A percentile compares a stretch with the other conserved stretches of the same genome.
These are phyloP conservation scores for Talaromyces sp. DNA, from an alignment of 2,329 filamentous ascomycete species.

Conservation along the genomic window DNA sequence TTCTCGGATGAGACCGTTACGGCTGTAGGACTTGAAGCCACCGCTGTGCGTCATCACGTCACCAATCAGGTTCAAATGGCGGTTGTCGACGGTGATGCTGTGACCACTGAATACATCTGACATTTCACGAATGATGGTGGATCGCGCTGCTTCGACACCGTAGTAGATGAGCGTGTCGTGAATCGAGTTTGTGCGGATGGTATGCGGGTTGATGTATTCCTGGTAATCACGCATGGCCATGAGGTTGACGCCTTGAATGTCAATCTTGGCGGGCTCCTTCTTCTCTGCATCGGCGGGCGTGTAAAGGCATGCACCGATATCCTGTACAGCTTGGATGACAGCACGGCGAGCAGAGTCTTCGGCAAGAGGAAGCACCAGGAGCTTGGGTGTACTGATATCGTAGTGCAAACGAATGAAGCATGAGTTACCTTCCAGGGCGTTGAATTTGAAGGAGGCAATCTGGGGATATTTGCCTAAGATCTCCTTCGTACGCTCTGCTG, in stretches of 20 bases:
- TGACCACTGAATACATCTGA: constrained; percentile 81
- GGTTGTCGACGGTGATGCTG: constrained; percentile 85
- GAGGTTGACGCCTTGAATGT: constrained; percentile 83
- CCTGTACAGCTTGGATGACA: constrained; percentile 80
- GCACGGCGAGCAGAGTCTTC: constrained; percentile 75
- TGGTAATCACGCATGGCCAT: constrained; percentile 85
- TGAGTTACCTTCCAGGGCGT: constrained; percentile 68
- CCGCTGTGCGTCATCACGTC: constrained; percentile 97
- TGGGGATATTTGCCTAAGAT: constrained; percentile 63
- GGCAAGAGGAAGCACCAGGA: constrained; percentile 88
- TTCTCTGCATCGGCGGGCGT: constrained; percentile 58
- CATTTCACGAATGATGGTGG: constrained; percentile 82
- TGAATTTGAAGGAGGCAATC: constrained; percentile 74
- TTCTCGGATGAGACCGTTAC: constrained; percentile 74
- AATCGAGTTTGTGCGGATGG: constrained; percentile 89
- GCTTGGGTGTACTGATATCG: constrained; percentile 74
- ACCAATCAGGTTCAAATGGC: constrained; percentile 91
- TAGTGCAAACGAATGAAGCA: constrained; percentile 83
- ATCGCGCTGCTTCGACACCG: constrained; percentile 88
- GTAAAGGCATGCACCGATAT: constrained; percentile 70
- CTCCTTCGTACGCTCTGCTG: constrained; percentile 58
- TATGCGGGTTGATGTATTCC: constrained; percentile 80
- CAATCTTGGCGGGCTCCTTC: constrained; percentile 53
- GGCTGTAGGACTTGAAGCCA: constrained; percentile 85
- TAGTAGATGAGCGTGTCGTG: constrained; percentile 79